Evolutionary conservation across 306 rosid species (phyloP).

Genomic region (Neltuma alba): DNA sequence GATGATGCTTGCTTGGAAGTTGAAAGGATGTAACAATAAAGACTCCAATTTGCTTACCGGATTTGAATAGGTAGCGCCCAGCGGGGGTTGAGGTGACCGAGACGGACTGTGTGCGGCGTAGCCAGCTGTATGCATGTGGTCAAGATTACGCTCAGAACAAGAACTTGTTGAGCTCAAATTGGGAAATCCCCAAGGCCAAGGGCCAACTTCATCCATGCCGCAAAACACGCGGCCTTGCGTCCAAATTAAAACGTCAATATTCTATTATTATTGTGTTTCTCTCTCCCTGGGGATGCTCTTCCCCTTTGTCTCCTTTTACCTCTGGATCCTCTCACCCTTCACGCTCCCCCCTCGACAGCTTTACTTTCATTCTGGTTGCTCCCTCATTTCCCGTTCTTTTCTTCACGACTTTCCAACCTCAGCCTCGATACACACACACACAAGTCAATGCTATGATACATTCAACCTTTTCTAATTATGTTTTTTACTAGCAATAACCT

Average conservation of each 20-base stretch:
- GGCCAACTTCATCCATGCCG: conserved; percentile 36
- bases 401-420: not conserved
- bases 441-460: too few relatives aligned
- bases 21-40: not conserved
- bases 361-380: conserved; percentile 2
- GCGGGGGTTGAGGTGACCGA: conserved; percentile 11
- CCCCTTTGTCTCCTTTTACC: conserved; percentile 41
- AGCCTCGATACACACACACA: not conserved
- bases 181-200: conserved; percentile 1
- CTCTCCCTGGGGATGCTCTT: conserved; percentile 37
- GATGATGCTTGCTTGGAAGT: too few relatives aligned
- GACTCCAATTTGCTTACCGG: not conserved
- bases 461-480: too few relatives aligned
- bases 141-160: conserved; percentile 30
- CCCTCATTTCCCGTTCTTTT: not conserved
- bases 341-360: not conserved
- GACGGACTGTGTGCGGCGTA: conserved; percentile 26
- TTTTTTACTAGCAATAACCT: too few relatives aligned
- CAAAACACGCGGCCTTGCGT: conserved; percentile 45
- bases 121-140: conserved; percentile 17
- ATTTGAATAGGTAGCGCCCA: too few relatives aligned
- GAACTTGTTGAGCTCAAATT: conserved; percentile 25
- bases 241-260: conserved; percentile 16
- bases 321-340: conserved; percentile 19
- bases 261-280: not conserved